Conservation (phyloP, 805 yeast genomes). For the Candida dajiaensis region DNA sequence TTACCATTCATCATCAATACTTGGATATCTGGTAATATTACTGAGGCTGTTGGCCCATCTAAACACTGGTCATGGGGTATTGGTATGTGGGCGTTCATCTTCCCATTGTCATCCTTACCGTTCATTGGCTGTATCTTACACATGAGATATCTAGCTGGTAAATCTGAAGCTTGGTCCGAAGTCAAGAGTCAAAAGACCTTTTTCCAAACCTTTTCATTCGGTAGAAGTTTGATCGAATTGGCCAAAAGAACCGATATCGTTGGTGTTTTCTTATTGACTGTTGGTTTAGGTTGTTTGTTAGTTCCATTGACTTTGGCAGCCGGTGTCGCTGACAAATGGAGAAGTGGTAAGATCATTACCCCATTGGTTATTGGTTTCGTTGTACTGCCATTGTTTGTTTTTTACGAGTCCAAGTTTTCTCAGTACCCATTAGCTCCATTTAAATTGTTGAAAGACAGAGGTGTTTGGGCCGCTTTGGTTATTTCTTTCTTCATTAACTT, state of each 20-base stretch:
- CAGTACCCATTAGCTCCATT: constrained; percentile 60
- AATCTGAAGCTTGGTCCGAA: constrained; percentile 43
- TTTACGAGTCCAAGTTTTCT: constrained; percentile 55
- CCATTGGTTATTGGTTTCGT: constrained; percentile 65
- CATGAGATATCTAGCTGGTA: constrained; percentile 49
- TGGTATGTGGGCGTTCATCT: constrained; percentile 76
- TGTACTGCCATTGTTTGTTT: constrained; percentile 50
- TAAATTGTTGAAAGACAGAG: constrained; percentile 55
- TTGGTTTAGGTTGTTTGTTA: constrained; percentile 56
- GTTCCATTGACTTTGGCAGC: constrained; percentile 77
- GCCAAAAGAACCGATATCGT: constrained; percentile 64
- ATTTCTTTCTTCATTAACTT: constrained; percentile 55
- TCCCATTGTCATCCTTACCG: constrained; percentile 63
- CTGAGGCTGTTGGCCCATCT: constrained; percentile 28
- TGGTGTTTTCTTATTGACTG: constrained; percentile 52
- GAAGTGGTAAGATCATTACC: constrained; percentile 53
- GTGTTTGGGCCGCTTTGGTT: constrained; percentile 65
- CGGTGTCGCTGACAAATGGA: constrained; percentile 52
- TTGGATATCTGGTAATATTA: constrained; percentile 66
- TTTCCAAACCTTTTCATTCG: constrained; percentile 32
- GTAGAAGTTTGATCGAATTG: constrained; percentile 28
- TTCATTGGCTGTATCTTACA: constrained; percentile 46
- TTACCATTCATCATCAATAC: constrained; percentile 72
- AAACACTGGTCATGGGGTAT: constrained; percentile 65
- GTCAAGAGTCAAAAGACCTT: constrained; percentile 35